Conservation (phyloP, 1,284 basidiomycete species). For the Meira nashicola region DNA sequence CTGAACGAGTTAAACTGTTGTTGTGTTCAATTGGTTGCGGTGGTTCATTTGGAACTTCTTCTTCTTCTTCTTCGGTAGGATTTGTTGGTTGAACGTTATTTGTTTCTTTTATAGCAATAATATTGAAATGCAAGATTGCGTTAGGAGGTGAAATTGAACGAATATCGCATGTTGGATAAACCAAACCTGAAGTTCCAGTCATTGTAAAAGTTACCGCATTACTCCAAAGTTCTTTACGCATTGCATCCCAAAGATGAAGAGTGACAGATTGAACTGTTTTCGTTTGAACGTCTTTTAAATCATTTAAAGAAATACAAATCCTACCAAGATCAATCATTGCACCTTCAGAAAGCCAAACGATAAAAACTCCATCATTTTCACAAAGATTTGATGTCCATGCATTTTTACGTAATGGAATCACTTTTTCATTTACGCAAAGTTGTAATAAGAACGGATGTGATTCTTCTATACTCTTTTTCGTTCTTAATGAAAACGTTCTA, state of each 20-base stretch:
- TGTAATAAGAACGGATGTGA: slow-evolving; percentile 1
- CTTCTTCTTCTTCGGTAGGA: background rate
- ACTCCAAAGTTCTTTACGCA: background rate
- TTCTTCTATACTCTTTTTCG: background rate
- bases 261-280: slow-evolving; percentile 1
- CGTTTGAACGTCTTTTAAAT: background rate
- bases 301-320: background rate
- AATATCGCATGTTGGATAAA: background rate
- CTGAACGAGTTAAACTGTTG: too few species aligned
- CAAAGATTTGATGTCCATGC: background rate
- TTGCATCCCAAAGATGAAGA: slow-evolving; percentile 8
- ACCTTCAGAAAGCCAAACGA: slow-evolving; percentile 1
- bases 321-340: background rate
- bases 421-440: background rate
- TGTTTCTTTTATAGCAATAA: background rate
- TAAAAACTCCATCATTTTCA: background rate
- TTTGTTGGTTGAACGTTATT: background rate
- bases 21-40: too few species aligned
- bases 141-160: background rate
- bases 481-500: background rate
- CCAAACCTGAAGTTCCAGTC: background rate
- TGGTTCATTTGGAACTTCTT: too few species aligned
- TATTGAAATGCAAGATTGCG: background rate
- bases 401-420: background rate
- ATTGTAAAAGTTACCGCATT: too few species aligned